Evolutionary conservation across 2,329 filamentous ascomycete species (phyloP).

Genomic region (Colletotrichum orbiculare): DNA sequence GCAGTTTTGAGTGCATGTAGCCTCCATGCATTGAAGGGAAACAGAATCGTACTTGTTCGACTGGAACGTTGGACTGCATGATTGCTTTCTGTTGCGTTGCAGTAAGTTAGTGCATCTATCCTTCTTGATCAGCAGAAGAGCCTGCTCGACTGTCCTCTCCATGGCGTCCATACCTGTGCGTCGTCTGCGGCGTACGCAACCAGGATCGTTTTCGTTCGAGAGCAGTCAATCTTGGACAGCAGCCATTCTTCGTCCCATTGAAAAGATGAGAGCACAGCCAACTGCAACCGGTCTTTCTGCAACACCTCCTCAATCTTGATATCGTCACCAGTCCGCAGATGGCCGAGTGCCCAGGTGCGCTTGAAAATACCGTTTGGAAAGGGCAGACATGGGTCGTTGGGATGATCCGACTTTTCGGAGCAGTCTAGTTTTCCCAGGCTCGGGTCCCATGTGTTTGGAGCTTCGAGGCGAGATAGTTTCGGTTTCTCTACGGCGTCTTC

Average conservation of each 20-base stretch:
- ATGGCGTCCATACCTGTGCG: conserved; percentile 56
- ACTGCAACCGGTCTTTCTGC: conserved; percentile 75
- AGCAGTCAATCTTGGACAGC: conserved; percentile 73
- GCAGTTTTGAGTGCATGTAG: conserved; percentile 94
- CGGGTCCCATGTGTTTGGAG: background rate
- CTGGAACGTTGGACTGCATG: conserved; percentile 61
- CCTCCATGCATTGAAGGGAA: conserved; percentile 86
- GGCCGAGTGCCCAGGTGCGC: conserved; percentile 80
- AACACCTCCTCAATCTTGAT: conserved; percentile 91
- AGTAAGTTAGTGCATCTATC: too few relatives aligned
- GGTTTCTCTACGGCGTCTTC: conserved; percentile 34
- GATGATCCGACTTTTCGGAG: background rate
- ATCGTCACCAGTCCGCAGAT: conserved; percentile 71
- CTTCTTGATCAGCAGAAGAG: too few relatives aligned
- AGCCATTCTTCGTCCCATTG: conserved; percentile 88
- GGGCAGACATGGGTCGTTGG: conserved; percentile 44
- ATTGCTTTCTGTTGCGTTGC: conserved; percentile 54
- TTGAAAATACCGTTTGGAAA: conserved; percentile 75
- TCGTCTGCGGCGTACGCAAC: conserved; percentile 66
- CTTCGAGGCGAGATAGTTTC: conserved; percentile 34
- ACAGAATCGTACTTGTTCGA: conserved; percentile 72
- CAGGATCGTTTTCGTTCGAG: conserved; percentile 71
- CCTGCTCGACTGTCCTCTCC: too few relatives aligned
- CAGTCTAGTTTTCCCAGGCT: too few relatives aligned
- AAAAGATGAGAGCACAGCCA: conserved; percentile 87